phyloP scores from a whole-genome alignment of 1,284 basidiomycete genomes.

The Flammula alnicola region DNA sequence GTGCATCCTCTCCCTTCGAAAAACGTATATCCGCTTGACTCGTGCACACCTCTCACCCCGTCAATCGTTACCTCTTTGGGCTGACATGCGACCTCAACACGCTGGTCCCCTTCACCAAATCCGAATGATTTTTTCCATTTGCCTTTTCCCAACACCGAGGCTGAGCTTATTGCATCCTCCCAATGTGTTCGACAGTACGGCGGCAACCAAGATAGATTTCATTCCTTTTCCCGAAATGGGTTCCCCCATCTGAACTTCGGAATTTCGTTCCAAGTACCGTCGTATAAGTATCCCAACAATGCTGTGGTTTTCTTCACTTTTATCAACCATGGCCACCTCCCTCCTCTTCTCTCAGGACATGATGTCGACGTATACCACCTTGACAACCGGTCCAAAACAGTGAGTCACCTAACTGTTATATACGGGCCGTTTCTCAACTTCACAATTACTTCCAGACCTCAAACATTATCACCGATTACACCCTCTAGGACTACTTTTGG shows the following conservation, averaged over 20 bases:
- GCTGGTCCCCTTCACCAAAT: conserved; percentile 24
- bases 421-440: conserved; percentile 10
- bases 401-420: conserved; percentile 25
- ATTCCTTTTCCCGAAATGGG: conserved; percentile 23
- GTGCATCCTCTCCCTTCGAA: conserved; percentile 26
- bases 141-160: conserved; percentile 29
- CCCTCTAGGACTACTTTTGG: conserved; percentile 6
- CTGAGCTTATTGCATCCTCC: conserved; percentile 27
- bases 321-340: conserved; percentile 22
- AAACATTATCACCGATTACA: conserved; percentile 5
- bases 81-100: conserved; percentile 23
- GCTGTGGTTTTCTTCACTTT: conserved; percentile 18
- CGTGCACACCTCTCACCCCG: conserved; percentile 16
- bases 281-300: conserved; percentile 28
- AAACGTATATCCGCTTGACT: conserved; percentile 19
- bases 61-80: conserved; percentile 18
- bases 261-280: conserved; percentile 26
- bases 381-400: conserved; percentile 14
- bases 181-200: conserved; percentile 18
- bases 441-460: conserved; percentile 3
- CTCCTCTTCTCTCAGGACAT: conserved; percentile 24
- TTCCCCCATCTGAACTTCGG: conserved; percentile 21
- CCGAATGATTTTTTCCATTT: conserved; percentile 25
- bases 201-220: conserved; percentile 21
- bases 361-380: conserved; percentile 13